Evolutionary conservation across 2,329 filamentous ascomycete genomes (phyloP).

Genomic region (Fusarium anguioides): DNA sequence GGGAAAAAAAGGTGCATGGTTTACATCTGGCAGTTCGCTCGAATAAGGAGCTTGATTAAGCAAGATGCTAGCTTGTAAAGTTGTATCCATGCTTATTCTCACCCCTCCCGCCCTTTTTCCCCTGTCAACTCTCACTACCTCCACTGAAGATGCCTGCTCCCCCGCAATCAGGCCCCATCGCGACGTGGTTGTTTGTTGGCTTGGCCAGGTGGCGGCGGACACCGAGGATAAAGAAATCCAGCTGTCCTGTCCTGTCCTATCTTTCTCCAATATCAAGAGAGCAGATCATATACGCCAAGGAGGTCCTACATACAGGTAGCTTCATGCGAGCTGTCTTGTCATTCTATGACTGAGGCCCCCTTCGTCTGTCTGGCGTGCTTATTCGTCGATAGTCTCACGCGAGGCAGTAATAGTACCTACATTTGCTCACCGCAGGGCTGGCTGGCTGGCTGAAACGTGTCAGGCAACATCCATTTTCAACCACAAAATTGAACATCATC

Average conservation of each 20-base stretch:
- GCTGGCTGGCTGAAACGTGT: conserved; percentile 33
- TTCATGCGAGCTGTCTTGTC: conserved; percentile 13
- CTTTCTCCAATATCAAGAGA: background rate
- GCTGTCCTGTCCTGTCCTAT: too few relatives aligned
- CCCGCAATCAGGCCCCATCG: conserved; percentile 35
- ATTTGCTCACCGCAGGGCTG: conserved; percentile 5
- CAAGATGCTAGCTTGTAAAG: background rate
- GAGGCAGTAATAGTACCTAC: conserved; percentile 9
- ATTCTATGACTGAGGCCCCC: conserved; percentile 20
- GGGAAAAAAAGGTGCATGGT: too few relatives aligned
- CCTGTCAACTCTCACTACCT: conserved; percentile 25
- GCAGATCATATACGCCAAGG: conserved; percentile 2
- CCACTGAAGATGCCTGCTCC: conserved; percentile 32
- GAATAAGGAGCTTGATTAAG: conserved; percentile 19
- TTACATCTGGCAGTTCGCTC: conserved; percentile 28
- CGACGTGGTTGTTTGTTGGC: conserved; percentile 30
- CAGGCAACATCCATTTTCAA: conserved; percentile 21
- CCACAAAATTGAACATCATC: background rate
- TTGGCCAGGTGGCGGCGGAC: conserved; percentile 27
- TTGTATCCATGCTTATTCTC: conserved; percentile 5
- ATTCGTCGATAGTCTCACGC: conserved; percentile 17
- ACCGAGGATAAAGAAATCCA: conserved; percentile 13
- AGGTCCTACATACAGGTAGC: too few relatives aligned
- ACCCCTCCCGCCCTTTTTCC: conserved; percentile 22
- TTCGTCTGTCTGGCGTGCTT: background rate